Base-by-base conservation (phyloP, 1,284 basidiomycete genomes). In the Stereum hirsutum region DNA sequence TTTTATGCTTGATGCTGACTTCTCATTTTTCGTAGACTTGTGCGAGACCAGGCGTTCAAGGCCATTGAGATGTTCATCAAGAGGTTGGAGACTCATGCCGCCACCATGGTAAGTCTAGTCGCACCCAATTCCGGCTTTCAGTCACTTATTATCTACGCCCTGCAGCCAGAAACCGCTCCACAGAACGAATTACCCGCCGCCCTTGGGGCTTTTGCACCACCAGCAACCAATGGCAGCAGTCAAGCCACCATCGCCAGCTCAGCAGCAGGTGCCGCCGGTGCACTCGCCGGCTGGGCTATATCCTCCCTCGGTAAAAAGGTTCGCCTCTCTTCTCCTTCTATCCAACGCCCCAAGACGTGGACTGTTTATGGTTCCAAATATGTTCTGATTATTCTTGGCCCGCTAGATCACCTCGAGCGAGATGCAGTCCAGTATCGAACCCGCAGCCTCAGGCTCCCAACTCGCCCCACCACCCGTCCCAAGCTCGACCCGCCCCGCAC, bases 41-140 rank as follows among this genome's bases (percentile, higher is more conserved):
- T 96, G 1, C 75, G 93, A 30, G 92, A 96, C 62, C 93, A 96
- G 56, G 93, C 89, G 1, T 96, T 94, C 72, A 93, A 89, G 59
- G 86, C 90, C 2, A 72, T 94, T 49, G 83, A 89, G 39, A 66
- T 94, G 46, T 93, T 94, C 56, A 68, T 94, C 51, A 88, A 87
- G 61, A 80, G 74, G 47, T 63, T 95, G n/a, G 89, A 95, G 56
- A 72, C 68, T 4, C 74, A 94, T 53, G 88, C 82, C 2, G 72
- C 75, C 0, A 72, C 75, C 3, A 86, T 96, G 89, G 91, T 89
- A 46, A 31, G 72, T 57, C 20, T 37, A 41, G 34, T 26, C 24
- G 44, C 26, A 21, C 41, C n/a, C n/a, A n/a, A n/a, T n/a, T n/a
- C n/a, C n/a, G n/a, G n/a, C n/a, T 20, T 46, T 21, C 19, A 15